Percentiles rank a stretch among this genome's conserved stretches.
Conservation (phyloP, 371 early-diverging fungal species). For the Mortierella sp. region DNA sequence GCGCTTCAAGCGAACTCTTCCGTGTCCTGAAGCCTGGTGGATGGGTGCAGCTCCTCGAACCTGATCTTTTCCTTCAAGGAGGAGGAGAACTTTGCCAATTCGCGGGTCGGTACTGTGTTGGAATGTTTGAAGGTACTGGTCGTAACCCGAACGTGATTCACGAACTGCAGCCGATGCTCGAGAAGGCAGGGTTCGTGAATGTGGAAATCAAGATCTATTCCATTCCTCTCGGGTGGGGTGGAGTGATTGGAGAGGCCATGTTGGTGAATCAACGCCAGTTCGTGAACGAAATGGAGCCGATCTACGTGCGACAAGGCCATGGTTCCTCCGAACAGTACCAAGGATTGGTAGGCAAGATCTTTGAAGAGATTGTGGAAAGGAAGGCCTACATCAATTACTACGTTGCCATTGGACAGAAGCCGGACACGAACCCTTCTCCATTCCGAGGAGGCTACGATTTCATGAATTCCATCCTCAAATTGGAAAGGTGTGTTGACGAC, state of each 20-base stretch:
- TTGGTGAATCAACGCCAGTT: constrained; percentile 33
- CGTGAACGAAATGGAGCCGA: constrained; percentile 45
- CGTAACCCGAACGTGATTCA: constrained; percentile 44
- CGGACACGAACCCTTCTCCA: constrained; percentile 11
- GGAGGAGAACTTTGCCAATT: constrained; percentile 39
- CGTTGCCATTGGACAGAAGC: constrained; percentile 32
- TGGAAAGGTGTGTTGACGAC: neutral
- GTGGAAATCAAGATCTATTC: constrained; percentile 32
- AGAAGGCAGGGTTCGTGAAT: constrained; percentile 36
- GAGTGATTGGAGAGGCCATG: constrained; percentile 41
- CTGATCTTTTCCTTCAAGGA: constrained; percentile 32
- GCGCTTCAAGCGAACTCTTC: constrained; percentile 28
- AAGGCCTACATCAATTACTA: constrained; percentile 45
- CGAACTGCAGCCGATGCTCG: constrained; percentile 29
- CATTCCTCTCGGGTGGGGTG: constrained; percentile 48
- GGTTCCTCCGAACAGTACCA: constrained; percentile 28
- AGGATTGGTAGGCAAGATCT: constrained; percentile 23
- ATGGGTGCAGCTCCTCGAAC: constrained; percentile 46
- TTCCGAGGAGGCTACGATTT: constrained; percentile 4
- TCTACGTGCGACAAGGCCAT: constrained; percentile 44
- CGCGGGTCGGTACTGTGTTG: constrained; percentile 37
- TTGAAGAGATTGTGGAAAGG: constrained; percentile 30
- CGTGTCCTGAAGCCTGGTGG: constrained; percentile 46
- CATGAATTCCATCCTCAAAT: too few relatives aligned
- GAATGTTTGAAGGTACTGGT: constrained; percentile 40